These are phyloP conservation scores for Annulohypoxylon stygium DNA, from an alignment of 495 filamentous ascomycete genomes.

Conservation along the genomic window DNA sequence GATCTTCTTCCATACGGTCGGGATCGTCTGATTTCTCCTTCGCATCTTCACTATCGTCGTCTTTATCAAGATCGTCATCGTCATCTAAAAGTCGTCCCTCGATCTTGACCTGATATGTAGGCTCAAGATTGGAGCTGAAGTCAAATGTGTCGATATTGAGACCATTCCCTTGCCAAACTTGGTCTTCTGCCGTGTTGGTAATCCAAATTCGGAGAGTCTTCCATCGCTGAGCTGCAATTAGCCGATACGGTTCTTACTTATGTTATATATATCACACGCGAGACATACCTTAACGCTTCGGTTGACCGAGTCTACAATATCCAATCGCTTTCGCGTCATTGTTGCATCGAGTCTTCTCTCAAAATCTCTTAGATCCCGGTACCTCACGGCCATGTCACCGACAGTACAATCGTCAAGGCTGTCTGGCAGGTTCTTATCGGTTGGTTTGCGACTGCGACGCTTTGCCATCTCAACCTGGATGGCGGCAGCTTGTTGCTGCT, in stretches of 20 bases:
- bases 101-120: conserved; percentile 90
- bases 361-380: conserved; percentile 83
- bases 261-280: neutral
- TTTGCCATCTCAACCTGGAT: conserved; percentile 75
- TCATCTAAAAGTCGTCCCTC: conserved; percentile 91
- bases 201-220: conserved; percentile 94
- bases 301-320: conserved; percentile 86
- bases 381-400: conserved; percentile 84
- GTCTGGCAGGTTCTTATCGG: conserved; percentile 93
- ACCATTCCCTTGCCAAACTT: conserved; percentile 85
- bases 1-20: conserved; percentile 74
- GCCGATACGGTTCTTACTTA: conserved; percentile 4
- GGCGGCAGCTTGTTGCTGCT: conserved; percentile 67
- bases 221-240: conserved; percentile 65
- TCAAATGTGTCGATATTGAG: conserved; percentile 78
- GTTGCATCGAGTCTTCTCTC: conserved; percentile 92
- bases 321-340: conserved; percentile 94
- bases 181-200: conserved; percentile 93
- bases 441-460: conserved; percentile 85
- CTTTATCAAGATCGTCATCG: conserved; percentile 69
- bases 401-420: conserved; percentile 83
- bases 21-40: conserved; percentile 52
- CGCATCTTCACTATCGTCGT: conserved; percentile 68
- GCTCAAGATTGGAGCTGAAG: conserved; percentile 74
- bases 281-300: conserved; percentile 75